A percentile compares a stretch with the other conserved stretches of the same genome.
phyloP scores from a whole-genome alignment of 768 basidiomycete genomes.

The Phanerochaete sordida region DNA sequence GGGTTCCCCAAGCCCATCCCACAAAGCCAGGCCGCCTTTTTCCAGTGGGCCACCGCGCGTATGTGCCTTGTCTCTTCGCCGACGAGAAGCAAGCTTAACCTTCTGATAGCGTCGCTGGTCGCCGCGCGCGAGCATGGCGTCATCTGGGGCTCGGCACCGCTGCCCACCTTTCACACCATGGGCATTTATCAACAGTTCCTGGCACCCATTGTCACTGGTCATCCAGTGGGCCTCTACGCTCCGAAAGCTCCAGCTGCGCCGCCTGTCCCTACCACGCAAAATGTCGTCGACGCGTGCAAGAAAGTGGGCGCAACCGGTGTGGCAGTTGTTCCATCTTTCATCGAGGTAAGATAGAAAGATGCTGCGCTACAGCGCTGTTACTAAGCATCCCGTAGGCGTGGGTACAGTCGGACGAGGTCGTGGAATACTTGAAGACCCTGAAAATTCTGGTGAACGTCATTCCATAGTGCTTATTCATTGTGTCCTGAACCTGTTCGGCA shows the following conservation, averaged over 20 bases:
- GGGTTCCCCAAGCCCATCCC: slow-evolving; percentile 26
- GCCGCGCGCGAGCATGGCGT: slow-evolving; percentile 13
- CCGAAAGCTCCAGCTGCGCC: slow-evolving; percentile 21
- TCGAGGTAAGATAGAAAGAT: slow-evolving; percentile 19
- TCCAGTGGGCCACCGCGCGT: neutral
- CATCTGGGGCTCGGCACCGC: slow-evolving; percentile 12
- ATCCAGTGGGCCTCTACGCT: slow-evolving; percentile 15
- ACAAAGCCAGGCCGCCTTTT: neutral
- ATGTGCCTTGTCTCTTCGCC: neutral
- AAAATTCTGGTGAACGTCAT: neutral
- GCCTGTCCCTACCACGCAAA: slow-evolving; percentile 20
- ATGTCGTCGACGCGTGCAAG: slow-evolving; percentile 5
- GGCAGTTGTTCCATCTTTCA: slow-evolving; percentile 21
- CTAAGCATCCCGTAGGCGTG: neutral
- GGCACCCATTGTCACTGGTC: slow-evolving; percentile 7
- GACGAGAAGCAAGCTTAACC: neutral
- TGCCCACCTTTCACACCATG: slow-evolving; percentile 23
- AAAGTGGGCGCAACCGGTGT: slow-evolving; percentile 11
- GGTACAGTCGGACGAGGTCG: neutral
- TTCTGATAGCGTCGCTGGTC: neutral
- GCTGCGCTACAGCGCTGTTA: neutral
- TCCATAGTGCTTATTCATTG: neutral
- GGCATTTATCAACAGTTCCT: neutral
- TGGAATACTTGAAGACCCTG: slow-evolving; percentile 3
- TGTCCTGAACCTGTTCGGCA: neutral